Percentiles rank a stretch among this genome's conserved stretches.
phyloP scores from a whole-genome alignment of 179 eudicot genomes.

The Monotropa hypopitys region DNA sequence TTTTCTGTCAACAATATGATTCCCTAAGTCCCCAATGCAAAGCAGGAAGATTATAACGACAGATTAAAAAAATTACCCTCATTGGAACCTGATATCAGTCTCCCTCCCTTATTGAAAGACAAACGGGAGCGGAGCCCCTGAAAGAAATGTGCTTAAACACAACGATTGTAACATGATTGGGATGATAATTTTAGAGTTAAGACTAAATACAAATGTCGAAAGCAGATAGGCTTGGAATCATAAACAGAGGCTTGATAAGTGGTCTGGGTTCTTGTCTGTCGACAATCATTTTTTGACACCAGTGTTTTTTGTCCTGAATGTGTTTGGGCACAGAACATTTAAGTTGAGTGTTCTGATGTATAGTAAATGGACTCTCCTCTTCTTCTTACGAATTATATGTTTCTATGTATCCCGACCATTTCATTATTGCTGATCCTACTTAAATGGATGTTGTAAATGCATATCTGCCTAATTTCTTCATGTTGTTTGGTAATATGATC shows the following conservation, averaged over 20 bases:
- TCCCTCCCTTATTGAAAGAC: neutral
- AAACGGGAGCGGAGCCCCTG: neutral
- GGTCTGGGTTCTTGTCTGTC: neutral
- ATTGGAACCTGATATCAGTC: neutral
- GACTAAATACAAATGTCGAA: neutral
- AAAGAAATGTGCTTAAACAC: neutral
- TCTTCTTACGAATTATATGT: neutral
- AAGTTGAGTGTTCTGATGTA: neutral
- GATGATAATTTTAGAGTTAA: neutral
- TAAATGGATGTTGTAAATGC: neutral
- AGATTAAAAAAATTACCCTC: neutral
- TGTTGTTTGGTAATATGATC: neutral
- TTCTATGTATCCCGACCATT: neutral
- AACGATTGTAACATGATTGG: neutral
- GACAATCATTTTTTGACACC: neutral
- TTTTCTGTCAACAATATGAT: neutral
- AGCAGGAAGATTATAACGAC: neutral
- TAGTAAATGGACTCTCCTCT: neutral
- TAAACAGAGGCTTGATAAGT: neutral
- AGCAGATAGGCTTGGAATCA: neutral
- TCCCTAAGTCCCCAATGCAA: neutral
- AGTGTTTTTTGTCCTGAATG: neutral
- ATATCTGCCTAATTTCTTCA: neutral
- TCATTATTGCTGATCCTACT: neutral
- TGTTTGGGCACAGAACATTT: neutral